These are phyloP conservation scores for Vaccinium vitisidaea DNA, from an alignment of 148 eudicot genomes.

Conservation along the genomic window DNA sequence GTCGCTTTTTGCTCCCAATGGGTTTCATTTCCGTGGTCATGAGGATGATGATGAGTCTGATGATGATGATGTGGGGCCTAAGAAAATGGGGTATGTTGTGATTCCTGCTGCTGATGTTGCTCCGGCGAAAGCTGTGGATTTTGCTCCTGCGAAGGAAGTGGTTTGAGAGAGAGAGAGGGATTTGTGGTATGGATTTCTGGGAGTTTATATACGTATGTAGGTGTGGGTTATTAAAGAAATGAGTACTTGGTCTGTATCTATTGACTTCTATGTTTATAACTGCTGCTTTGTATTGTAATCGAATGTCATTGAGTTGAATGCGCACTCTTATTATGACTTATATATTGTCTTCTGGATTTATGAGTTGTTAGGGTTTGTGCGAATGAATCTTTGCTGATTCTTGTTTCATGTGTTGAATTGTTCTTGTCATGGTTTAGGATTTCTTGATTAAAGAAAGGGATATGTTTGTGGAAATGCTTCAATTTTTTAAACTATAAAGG, in stretches of 20 bases:
- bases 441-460: neutral
- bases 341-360: neutral
- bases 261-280: constrained; percentile 4
- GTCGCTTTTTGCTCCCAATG: constrained; percentile 42
- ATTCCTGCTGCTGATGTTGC: constrained; percentile 31
- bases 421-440: neutral
- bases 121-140: neutral
- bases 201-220: neutral
- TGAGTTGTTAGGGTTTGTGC: neutral
- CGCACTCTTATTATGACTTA: neutral
- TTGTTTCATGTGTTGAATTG: neutral
- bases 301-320: neutral
- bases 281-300: constrained; percentile 8
- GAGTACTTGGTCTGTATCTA: neutral
- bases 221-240: neutral
- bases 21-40: constrained; percentile 33
- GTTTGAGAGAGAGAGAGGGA: constrained; percentile 16
- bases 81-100: constrained; percentile 56
- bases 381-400: neutral
- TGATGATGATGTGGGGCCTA: constrained; percentile 48
- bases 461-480: neutral
- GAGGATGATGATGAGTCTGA: constrained; percentile 36
- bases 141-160: constrained; percentile 33
- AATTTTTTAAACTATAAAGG: neutral
- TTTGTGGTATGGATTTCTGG: constrained; percentile 1